Conservation (phyloP, 495 filamentous ascomycete species). For the Annulohypoxylon stygium region DNA sequence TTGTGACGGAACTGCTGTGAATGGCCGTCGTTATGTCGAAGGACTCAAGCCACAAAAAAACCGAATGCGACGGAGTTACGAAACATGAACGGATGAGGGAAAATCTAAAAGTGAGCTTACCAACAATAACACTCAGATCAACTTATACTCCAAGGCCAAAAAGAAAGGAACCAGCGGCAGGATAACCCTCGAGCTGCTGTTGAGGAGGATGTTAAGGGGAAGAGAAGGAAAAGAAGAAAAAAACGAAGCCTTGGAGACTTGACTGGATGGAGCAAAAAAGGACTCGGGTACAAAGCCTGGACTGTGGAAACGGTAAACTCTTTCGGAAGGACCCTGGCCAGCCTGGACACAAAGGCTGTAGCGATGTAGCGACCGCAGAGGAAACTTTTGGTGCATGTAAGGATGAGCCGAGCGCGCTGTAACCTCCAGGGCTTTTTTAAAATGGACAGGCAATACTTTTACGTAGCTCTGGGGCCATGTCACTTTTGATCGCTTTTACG, state of each 20-base stretch:
- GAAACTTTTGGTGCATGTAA: conserved; percentile 29
- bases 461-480: background rate
- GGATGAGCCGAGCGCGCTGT: conserved; percentile 34
- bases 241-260: conserved; percentile 40
- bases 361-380: conserved; percentile 18
- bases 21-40: conserved; percentile 16
- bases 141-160: conserved; percentile 49
- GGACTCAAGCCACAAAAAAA: conserved; percentile 18
- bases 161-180: conserved; percentile 48
- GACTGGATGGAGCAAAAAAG: conserved; percentile 31
- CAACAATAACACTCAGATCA: conserved; percentile 42
- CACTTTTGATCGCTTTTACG: conserved; percentile 11
- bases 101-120: conserved; percentile 31
- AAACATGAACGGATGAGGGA: conserved; percentile 9
- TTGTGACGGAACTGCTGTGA: conserved; percentile 25
- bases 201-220: conserved; percentile 40
- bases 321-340: conserved; percentile 46
- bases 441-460: conserved; percentile 25
- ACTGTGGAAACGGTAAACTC: conserved; percentile 35
- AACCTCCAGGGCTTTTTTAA: conserved; percentile 23
- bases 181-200: conserved; percentile 44
- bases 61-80: conserved; percentile 15
- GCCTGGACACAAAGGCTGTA: conserved; percentile 29
- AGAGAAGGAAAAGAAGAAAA: conserved; percentile 34
- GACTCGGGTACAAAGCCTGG: conserved; percentile 44